Conservation (phyloP, 257 asterid species). For the Fraxinus excelsior region DNA sequence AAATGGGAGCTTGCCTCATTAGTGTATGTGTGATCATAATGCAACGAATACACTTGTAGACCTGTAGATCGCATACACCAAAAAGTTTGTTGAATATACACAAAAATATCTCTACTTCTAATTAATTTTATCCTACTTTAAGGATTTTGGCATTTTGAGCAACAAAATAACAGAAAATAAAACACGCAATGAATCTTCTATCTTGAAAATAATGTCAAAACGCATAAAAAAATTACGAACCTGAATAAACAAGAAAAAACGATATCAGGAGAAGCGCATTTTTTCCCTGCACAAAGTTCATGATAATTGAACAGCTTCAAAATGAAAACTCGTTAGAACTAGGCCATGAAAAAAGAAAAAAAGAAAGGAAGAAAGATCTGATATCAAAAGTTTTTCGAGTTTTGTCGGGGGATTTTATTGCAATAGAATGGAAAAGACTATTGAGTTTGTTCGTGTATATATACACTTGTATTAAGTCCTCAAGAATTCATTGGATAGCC, state of each 20-base stretch:
- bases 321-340: neutral
- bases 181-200: neutral
- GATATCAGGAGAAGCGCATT: slow-evolving; percentile 14
- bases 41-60: slow-evolving; percentile 8
- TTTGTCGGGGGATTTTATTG: neutral
- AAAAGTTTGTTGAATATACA: neutral
- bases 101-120: too few relatives aligned
- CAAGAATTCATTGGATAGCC: neutral
- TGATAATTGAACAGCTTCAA: neutral
- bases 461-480: neutral
- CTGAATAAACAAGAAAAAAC: slow-evolving; percentile 20
- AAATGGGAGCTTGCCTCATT: slow-evolving; percentile 22
- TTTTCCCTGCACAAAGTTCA: neutral
- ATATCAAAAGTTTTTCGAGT: neutral
- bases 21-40: slow-evolving; percentile 3
- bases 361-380: neutral
- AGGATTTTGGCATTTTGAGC: neutral
- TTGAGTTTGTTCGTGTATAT: neutral
- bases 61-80: neutral
- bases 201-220: neutral
- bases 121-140: neutral
- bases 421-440: neutral
- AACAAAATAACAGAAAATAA: neutral
- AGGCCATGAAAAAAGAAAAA: neutral
- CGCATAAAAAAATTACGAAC: neutral